phyloP scores from a whole-genome alignment of 1,284 basidiomycete species.

The Apiotrichum sp. region DNA sequence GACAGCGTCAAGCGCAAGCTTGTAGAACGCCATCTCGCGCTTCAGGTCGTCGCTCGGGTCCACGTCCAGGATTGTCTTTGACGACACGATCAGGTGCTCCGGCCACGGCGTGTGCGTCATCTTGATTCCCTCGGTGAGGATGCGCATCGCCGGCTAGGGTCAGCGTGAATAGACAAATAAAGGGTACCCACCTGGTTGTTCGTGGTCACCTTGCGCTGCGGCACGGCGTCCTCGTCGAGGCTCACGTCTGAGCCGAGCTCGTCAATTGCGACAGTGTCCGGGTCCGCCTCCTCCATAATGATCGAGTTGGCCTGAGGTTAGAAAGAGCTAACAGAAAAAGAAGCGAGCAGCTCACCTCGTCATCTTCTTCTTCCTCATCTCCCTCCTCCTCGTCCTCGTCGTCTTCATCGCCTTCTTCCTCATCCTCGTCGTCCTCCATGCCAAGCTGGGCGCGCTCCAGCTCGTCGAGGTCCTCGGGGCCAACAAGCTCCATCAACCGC shows the following conservation, averaged over 20 bases:
- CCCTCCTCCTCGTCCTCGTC: conserved; percentile 62
- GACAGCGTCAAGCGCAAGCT: conserved; percentile 82
- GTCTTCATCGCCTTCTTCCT: conserved; percentile 65
- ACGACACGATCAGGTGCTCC: conserved; percentile 71
- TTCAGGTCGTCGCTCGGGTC: conserved; percentile 74
- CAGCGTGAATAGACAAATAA: background rate
- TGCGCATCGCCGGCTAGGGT: conserved; percentile 65
- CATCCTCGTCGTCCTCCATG: conserved; percentile 22
- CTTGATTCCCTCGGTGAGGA: conserved; percentile 71
- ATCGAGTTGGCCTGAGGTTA: conserved; percentile 28
- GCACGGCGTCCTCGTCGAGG: conserved; percentile 70
- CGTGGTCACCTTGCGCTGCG: conserved; percentile 70
- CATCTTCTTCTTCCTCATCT: conserved; percentile 53
- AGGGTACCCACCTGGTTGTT: conserved; percentile 64
- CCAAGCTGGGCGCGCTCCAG: conserved; percentile 30
- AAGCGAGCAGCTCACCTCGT: conserved; percentile 47
- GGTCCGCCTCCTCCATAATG: conserved; percentile 45
- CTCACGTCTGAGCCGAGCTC: conserved; percentile 57
- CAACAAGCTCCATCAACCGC: conserved; percentile 59
- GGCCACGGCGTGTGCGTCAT: conserved; percentile 76
- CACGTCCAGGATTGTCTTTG: conserved; percentile 66
- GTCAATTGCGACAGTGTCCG: conserved; percentile 59
- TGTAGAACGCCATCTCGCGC: conserved; percentile 94
- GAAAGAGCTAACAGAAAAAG: background rate
- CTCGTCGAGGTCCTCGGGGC: conserved; percentile 49